Evolutionary conservation across 2,329 filamentous ascomycete genomes (phyloP).

Genomic region (Trichoderma afroharzianum): DNA sequence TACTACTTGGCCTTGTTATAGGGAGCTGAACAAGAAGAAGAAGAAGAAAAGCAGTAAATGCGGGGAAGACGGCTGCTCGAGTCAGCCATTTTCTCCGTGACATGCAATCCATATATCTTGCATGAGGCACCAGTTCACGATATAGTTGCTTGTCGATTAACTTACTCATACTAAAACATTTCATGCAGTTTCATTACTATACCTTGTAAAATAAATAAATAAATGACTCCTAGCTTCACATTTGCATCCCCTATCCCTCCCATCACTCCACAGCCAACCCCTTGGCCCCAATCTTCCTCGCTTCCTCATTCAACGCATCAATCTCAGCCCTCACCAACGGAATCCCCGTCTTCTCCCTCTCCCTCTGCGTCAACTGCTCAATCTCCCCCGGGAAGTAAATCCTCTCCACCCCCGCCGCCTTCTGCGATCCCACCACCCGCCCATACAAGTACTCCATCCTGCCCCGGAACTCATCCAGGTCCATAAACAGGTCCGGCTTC

Average conservation of each 20-base stretch:
- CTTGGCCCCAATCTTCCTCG: conserved; percentile 39
- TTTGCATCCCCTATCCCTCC: not conserved
- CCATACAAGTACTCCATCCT: conserved; percentile 56
- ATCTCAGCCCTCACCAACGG: conserved; percentile 56
- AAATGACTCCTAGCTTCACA: not conserved
- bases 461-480: conserved; percentile 63
- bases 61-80: not conserved
- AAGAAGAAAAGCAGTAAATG: not conserved
- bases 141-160: not conserved
- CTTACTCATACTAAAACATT: not conserved
- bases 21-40: too few relatives aligned
- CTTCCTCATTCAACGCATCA: conserved; percentile 53
- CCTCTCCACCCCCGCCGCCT: conserved; percentile 52
- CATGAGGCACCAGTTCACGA: not conserved
- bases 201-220: not conserved
- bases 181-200: not conserved
- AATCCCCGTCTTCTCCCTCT: conserved; percentile 53
- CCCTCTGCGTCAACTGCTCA: conserved; percentile 52
- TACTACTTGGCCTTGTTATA: too few relatives aligned
- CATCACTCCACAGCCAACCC: conserved; percentile 16
- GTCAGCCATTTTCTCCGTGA: not conserved
- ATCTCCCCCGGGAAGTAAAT: conserved; percentile 62
- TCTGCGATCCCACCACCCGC: conserved; percentile 51
- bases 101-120: not conserved
- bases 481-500: conserved; percentile 73